Base-by-base conservation (phyloP, 2,329 filamentous ascomycete species). In the Chrysosporium queenslandicum region DNA sequence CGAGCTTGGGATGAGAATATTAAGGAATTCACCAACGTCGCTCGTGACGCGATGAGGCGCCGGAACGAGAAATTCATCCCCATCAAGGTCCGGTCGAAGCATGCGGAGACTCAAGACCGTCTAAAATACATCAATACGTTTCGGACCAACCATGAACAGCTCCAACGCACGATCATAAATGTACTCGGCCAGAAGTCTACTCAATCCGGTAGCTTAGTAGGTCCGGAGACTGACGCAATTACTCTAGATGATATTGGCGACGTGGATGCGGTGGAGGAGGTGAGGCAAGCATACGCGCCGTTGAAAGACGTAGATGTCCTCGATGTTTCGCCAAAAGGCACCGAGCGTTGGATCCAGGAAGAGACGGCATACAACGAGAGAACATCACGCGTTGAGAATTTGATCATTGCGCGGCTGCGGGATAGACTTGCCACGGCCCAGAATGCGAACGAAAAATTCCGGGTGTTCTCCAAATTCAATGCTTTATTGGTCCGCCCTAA, bases 381-480 rank as follows among this genome's bases (percentile, higher is more conserved):
- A 36, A 98, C 94, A 8, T 91, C 92, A 16, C 82, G 92, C 55
- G 92, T 99, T 3, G 92, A 99, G 68, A 98, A 98, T 70, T 96
- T 92, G 2, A 98, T 99, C 68, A 99, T 99, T 66, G 89, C 92
- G 30, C 81, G 89, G 50, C 77, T 98, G 29, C 81, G 92, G 63
- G 92, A 98, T 69, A 86, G 92, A 54, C 78, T 98, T 52, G 92
- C 90, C 12, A 95, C 89, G 5, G 91, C 92, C 11, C 96, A 94
- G 76, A 95, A 89, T 56, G 92, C 92, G 37, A 97, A 94, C 65
- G 94, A 98, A 71, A 99, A 98, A 92, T 99, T 99, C 69, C 86
- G 94, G 51, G 92, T 99, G 56, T 98, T 98, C 68, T 97, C 92
- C 50, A 97, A 97, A 67, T 99, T 99, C 79, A 99, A 99, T 66